phyloP scores from a whole-genome alignment of 495 filamentous ascomycete species.

The Hyaloscypha hepaticicola region DNA sequence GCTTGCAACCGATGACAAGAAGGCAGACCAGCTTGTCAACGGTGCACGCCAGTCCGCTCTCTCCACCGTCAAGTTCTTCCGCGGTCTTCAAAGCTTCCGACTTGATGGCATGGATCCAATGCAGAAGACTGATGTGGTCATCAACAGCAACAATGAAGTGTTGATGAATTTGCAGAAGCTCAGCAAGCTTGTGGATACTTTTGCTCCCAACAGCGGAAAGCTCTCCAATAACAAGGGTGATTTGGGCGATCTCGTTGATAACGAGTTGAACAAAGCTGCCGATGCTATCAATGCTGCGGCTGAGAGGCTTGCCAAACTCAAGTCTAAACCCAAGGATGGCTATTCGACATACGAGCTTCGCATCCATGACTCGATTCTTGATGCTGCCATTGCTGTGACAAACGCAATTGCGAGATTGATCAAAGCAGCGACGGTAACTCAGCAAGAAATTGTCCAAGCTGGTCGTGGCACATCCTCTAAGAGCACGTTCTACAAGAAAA shows the following conservation, averaged over 20 bases:
- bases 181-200: constrained; percentile 87
- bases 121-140: constrained; percentile 91
- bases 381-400: constrained; percentile 94
- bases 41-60: constrained; percentile 82
- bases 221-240: constrained; percentile 75
- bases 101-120: constrained; percentile 82
- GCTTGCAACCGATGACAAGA: constrained; percentile 94
- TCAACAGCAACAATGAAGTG: constrained; percentile 95
- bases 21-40: constrained; percentile 77
- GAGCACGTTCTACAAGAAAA: constrained; percentile 99
- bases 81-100: constrained; percentile 88
- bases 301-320: constrained; percentile 81
- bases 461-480: constrained; percentile 83
- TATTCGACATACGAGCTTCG: constrained; percentile 96
- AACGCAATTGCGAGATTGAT: constrained; percentile 93
- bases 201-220: constrained; percentile 81
- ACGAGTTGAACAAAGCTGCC: constrained; percentile 88
- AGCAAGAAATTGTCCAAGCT: constrained; percentile 97
- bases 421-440: constrained; percentile 90
- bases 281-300: constrained; percentile 92
- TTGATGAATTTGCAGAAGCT: constrained; percentile 86
- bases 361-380: constrained; percentile 92
- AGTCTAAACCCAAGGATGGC: constrained; percentile 88
- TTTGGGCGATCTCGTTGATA: constrained; percentile 89
- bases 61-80: constrained; percentile 93